Conservation (phyloP, 768 basidiomycete species). For the Omphalotus guepiniiformis region DNA sequence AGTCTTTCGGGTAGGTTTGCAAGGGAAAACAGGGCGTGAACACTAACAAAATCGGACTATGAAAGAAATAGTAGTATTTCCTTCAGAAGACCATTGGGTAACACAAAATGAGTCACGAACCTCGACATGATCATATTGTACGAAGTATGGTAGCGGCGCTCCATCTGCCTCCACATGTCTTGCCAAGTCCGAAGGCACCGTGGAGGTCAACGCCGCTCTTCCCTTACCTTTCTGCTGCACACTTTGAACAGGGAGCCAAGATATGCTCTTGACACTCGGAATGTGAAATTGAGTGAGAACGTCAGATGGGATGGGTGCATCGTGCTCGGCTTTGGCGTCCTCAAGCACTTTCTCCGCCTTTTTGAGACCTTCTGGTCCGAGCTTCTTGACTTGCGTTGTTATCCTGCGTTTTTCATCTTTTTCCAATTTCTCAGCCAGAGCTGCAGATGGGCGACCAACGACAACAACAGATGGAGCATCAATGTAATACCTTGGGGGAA, state of each 20-base stretch:
- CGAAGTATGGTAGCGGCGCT: slow-evolving; percentile 72
- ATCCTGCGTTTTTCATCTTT: slow-evolving; percentile 76
- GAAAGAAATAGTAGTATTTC: no score
- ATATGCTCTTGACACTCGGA: slow-evolving; percentile 84
- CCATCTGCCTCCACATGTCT: slow-evolving; percentile 68
- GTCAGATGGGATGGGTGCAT: slow-evolving; percentile 73
- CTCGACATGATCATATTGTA: slow-evolving; percentile 92
- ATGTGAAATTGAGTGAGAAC: slow-evolving; percentile 86
- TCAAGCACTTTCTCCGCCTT: slow-evolving; percentile 65
- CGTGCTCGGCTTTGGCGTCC: slow-evolving; percentile 84
- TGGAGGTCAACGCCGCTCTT: slow-evolving; percentile 25
- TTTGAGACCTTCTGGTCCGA: slow-evolving; percentile 81
- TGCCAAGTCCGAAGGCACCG: slow-evolving; percentile 41
- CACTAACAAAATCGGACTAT: slow-evolving; percentile 88
- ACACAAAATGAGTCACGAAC: no score
- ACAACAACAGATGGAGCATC: slow-evolving; percentile 71
- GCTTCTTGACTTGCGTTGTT: slow-evolving; percentile 55
- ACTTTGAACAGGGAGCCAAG: slow-evolving; percentile 79
- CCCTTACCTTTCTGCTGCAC: slow-evolving; percentile 59
- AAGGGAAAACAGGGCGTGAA: slow-evolving; percentile 78
- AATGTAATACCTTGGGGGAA: slow-evolving; percentile 64
- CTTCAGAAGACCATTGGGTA: no score
- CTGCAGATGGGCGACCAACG: slow-evolving; percentile 84
- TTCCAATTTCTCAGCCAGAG: slow-evolving; percentile 76
- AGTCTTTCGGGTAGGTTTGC: slow-evolving; percentile 67